Evolutionary conservation across 1,139 yeast species (phyloP), one percentile per base, ranked within the genome.

Genomic region (Arxiozyma heterogenica): DNA sequence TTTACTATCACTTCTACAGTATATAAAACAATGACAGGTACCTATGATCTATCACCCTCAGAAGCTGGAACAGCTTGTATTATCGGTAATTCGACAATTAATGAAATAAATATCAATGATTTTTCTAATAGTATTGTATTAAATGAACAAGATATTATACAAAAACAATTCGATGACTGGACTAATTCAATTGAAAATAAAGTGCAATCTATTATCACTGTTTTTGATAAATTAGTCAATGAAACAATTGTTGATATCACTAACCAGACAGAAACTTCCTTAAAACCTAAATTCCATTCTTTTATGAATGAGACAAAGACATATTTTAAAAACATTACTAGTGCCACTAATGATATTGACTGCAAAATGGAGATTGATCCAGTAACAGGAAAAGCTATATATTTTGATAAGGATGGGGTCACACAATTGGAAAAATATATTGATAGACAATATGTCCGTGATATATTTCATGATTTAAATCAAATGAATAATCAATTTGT

Each of bases 361-460:
- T 76, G 79, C 58, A 75, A 73, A 54, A 71, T 72, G 47, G 79
- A 75, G 47, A 57, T 68, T n/a, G 75, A 78, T 51, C 71, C 76
- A 54, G 73, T 67, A 41, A 69, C 73, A 20, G 75, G 75, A 22
- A 69, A 72, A 53, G 62, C 66, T 12, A 66, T 70, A 59, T 71
- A 61, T 64, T 68, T 67, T 58, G 75, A 63, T 56, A 58, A 58
- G 41, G 58, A 62, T 9, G 71, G 72, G 18, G 67, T 67, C n/a
- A 59, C 60, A 27, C 63, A 71, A 50, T 59, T 73, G 48, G 63
- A 64, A 12, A 63, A 64, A 47, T 73, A 69, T 57, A 75, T 84
- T 23, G 70, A 82, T 1, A 74, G 93, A 62, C 82, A 83, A 64
- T 79, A 76, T 51, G 75, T 82, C 65, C 75, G 91, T 65, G 85